Evolutionary conservation across 805 yeast genomes (phyloP).

Genomic region (Metschnikowia cubensis): DNA sequence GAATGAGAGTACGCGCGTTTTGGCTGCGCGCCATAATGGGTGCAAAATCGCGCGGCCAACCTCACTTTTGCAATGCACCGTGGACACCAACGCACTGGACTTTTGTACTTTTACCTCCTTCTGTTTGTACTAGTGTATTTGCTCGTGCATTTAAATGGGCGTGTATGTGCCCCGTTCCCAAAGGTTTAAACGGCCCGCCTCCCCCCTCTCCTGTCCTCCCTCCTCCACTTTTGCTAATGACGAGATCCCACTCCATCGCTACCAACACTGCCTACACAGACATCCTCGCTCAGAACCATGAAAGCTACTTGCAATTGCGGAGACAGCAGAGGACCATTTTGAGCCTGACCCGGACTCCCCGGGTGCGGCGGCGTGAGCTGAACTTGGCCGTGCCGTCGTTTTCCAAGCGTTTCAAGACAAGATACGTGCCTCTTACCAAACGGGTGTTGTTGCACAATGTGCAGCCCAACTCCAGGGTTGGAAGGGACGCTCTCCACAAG

Average conservation of each 20-base stretch:
- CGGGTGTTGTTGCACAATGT: not conserved
- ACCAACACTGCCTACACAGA: constrained; percentile 10
- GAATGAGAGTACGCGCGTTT: too few relatives aligned
- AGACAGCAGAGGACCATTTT: constrained; percentile 6
- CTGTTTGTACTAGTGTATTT: too few relatives aligned
- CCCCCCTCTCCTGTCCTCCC: not conserved
- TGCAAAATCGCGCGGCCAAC: too few relatives aligned
- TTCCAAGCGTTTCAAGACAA: constrained; percentile 7
- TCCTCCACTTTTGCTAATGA: constrained; percentile 6
- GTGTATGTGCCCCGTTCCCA: too few relatives aligned
- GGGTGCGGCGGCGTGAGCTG: constrained; percentile 5
- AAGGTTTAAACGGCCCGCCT: not conserved
- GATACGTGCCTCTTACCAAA: constrained; percentile 7
- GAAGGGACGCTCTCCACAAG: not conserved
- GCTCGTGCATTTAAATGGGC: too few relatives aligned
- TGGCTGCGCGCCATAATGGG: too few relatives aligned
- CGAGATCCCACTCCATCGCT: constrained; percentile 10
- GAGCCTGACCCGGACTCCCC: constrained; percentile 8
- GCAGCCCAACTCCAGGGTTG: not conserved
- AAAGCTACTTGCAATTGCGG: constrained; percentile 8
- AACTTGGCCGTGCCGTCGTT: not conserved
- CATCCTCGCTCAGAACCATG: constrained; percentile 6
- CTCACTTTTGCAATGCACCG: too few relatives aligned
- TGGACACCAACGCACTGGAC: too few relatives aligned
- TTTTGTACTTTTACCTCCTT: too few relatives aligned